phyloP scores from a whole-genome alignment of 352 stramenopile species.

The Plasmopara viticola region DNA sequence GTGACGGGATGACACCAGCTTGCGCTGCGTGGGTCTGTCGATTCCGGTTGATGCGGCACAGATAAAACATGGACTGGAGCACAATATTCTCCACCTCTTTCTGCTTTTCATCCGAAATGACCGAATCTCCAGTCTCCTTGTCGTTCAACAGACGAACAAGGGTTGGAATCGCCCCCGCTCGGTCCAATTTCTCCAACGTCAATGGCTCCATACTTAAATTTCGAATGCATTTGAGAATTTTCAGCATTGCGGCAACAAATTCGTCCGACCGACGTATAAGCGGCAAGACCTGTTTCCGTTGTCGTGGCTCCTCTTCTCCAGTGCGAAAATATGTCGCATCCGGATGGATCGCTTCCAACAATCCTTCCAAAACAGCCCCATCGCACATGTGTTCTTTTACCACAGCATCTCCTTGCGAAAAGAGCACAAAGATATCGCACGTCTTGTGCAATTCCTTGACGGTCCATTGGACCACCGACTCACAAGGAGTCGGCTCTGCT shows the following conservation, averaged over 20 bases:
- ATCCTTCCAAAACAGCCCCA: constrained; percentile 57
- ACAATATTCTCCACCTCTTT: constrained; percentile 89
- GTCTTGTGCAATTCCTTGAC: constrained; percentile 72
- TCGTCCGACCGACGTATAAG: constrained; percentile 34
- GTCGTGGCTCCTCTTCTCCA: constrained; percentile 1
- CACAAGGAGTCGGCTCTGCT: constrained; percentile 6
- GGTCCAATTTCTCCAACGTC: constrained; percentile 85
- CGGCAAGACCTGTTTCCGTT: constrained; percentile 11
- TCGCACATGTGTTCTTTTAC: constrained; percentile 92
- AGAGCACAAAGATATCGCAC: constrained; percentile 86
- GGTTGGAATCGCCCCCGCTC: constrained; percentile 79
- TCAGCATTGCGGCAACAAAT: constrained; percentile 61
- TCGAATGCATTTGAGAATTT: constrained; percentile 77
- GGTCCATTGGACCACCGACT: constrained; percentile 29
- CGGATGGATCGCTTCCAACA: constrained; percentile 51
- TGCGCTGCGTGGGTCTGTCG: constrained; percentile 86
- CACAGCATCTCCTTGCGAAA: constrained; percentile 87
- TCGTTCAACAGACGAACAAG: constrained; percentile 77
- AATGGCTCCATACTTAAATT: constrained; percentile 90
- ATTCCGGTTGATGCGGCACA: constrained; percentile 89
- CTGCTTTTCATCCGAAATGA: constrained; percentile 32
- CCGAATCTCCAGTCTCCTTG: constrained; percentile 22
- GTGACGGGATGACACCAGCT: constrained; percentile 86
- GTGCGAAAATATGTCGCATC: constrained; percentile 12
- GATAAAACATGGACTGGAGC: constrained; percentile 89